A percentile compares a stretch with the other conserved stretches of the same genome.
Conservation (phyloP, 139 green algal genomes). For the Micractinium conductrix region DNA sequence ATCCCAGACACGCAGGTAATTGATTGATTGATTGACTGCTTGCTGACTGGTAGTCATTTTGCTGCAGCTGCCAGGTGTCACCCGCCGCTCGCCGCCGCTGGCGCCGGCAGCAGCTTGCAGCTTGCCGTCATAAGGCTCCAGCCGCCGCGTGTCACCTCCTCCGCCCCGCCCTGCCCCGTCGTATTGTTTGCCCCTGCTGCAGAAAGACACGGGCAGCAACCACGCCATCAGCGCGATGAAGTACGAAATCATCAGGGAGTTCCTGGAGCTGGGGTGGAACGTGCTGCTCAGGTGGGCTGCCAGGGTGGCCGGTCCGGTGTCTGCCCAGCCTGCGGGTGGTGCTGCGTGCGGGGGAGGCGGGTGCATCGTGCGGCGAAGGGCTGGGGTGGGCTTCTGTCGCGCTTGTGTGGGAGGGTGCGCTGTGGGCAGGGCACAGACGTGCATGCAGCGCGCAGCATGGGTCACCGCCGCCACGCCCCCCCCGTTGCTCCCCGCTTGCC, state of each 20-base stretch:
- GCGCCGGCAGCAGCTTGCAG: too few species aligned
- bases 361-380: neutral
- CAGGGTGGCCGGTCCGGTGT: neutral
- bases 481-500: neutral
- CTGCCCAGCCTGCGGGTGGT: too few species aligned
- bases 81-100: too few species aligned
- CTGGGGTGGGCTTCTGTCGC: neutral
- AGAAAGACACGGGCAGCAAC: constrained; percentile 74
- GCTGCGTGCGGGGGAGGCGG: neutral
- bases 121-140: too few species aligned
- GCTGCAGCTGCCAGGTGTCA: too few species aligned
- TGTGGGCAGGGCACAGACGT: neutral
- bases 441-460: too few species aligned
- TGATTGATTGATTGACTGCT: too few species aligned
- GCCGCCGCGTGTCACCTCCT: too few species aligned
- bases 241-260: constrained; percentile 92
- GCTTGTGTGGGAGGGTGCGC: neutral
- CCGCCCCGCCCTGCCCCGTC: too few species aligned
- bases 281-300: constrained; percentile 80
- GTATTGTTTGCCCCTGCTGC: too few species aligned
- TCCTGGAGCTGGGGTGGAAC: constrained; percentile 87
- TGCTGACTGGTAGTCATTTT: too few species aligned
- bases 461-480: too few species aligned
- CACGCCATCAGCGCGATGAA: constrained; percentile 85
- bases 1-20: constrained; percentile 58